phyloP scores from a whole-genome alignment of 371 early-diverging fungal genomes.

The Actinomortierella ambigua region DNA sequence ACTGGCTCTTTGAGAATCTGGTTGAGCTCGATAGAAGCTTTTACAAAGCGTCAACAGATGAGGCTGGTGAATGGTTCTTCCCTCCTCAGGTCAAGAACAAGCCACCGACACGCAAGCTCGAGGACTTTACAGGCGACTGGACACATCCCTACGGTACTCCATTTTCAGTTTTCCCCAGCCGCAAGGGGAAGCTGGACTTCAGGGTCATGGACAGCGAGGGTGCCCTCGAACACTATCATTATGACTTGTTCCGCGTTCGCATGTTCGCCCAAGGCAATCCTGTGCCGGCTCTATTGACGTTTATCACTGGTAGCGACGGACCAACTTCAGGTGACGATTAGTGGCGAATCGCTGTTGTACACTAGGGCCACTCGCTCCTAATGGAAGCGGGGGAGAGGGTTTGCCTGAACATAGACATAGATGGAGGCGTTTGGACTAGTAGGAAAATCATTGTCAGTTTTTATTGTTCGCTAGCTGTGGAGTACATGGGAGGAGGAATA shows the following conservation, averaged over 20 bases:
- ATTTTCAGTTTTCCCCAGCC: neutral
- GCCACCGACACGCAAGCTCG: conserved; percentile 6
- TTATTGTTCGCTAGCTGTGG: too few species aligned
- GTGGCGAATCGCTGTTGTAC: neutral
- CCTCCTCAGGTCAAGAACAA: conserved; percentile 16
- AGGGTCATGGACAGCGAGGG: conserved; percentile 6
- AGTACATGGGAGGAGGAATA: too few species aligned
- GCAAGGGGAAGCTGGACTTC: neutral
- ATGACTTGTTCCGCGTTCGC: conserved; percentile 17
- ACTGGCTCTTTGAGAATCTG: conserved; percentile 10
- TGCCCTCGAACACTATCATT: conserved; percentile 26
- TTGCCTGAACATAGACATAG: too few species aligned
- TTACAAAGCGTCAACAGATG: neutral
- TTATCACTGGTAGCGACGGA: conserved; percentile 2
- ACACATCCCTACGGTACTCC: conserved; percentile 6
- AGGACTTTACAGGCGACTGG: conserved; percentile 18
- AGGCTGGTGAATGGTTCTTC: neutral
- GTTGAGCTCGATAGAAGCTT: neutral
- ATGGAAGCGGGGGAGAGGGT: too few species aligned
- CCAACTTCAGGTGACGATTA: neutral
- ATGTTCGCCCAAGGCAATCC: neutral
- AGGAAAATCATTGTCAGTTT: too few species aligned
- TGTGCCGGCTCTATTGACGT: conserved; percentile 6
- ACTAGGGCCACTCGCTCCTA: neutral
- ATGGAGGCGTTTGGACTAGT: too few species aligned